Conservation (phyloP, 2,329 filamentous ascomycete species). For the Penicillium sp. region DNA sequence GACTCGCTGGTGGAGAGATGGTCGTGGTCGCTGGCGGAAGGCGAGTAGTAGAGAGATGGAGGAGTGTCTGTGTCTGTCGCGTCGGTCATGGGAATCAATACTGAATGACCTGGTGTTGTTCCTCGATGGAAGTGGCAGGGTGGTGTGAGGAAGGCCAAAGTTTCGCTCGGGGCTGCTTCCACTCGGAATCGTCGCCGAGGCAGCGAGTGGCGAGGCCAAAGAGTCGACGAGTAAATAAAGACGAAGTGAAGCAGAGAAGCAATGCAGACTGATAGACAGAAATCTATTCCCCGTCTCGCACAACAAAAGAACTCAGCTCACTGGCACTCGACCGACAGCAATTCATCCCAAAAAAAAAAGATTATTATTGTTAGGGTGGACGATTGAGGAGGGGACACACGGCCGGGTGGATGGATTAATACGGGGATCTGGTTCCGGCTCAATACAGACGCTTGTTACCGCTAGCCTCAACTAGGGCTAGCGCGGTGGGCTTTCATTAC, state of each 20-base stretch:
- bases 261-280: neutral
- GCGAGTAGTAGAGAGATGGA: constrained; percentile 51
- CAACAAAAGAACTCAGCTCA: neutral
- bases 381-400: constrained; percentile 9
- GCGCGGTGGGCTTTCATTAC: neutral
- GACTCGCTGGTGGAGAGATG: constrained; percentile 50
- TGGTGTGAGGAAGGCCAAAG: neutral
- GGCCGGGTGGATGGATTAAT: constrained; percentile 11
- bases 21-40: constrained; percentile 44
- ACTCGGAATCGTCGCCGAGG: constrained; percentile 7
- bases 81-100: constrained; percentile 46
- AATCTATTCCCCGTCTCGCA: neutral
- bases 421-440: constrained; percentile 12
- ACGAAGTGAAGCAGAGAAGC: constrained; percentile 2
- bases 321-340: neutral
- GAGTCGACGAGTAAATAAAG: neutral
- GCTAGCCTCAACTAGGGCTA: neutral
- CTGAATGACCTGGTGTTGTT: neutral
- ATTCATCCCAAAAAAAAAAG: constrained; percentile 8
- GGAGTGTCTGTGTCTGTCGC: constrained; percentile 49
- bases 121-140: neutral
- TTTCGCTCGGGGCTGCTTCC: neutral
- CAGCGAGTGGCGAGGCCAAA: neutral
- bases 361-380: neutral
- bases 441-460: constrained; percentile 2